Evolutionary conservation across 2,329 filamentous ascomycete species (phyloP), one percentile per base, ranked within the genome.

Genomic region (Tolypocladium guangdongense): DNA sequence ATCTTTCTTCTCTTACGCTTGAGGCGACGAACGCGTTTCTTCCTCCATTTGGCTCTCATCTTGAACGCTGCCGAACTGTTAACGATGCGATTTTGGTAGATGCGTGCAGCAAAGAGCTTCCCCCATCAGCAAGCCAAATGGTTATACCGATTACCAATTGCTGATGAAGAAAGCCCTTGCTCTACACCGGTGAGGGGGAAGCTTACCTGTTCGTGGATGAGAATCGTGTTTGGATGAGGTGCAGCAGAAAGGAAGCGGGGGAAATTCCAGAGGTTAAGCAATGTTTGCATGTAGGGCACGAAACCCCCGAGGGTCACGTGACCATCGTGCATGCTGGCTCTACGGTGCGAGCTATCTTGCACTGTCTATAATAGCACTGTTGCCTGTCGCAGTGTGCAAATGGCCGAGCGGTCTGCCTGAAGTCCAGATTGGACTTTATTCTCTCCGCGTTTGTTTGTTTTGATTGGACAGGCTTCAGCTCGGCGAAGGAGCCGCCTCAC

Each of bases 1-100:
- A 93, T 96, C 92, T 99, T 99, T 90, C 93, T 95, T 82, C 93
- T 90, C 91, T 99, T 99, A 75, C 91, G 87, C 88, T 97, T 97
- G 77, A 99, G 90, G 78, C 93, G 87, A 71, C 93, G 84, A 80
- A 96, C 91, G 76, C 93, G 85, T 92, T 99, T 99, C 88, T 99
- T 99, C 84, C 92, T 93, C 93, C 93, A 97, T 84, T 97, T 97
- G 74, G 90, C 91, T 93, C 92, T 81, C 82, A 85, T 83, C 78
- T 77, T 83, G 78, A 77, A 76, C 72, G 52, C 61, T 63, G 52
- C 36, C 14, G 20, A 45, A 11, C 30, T 7, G 49, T 62, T 58
- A 62, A 59, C 45, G 32, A n/a, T 8, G 18, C 5, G 18, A 14
- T 33, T n/a, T 20, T 3, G 18, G 27, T 7, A 20, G 27, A 20